Conservation (phyloP, 1,284 basidiomycete genomes). For the Ceratobasidium sp. region DNA sequence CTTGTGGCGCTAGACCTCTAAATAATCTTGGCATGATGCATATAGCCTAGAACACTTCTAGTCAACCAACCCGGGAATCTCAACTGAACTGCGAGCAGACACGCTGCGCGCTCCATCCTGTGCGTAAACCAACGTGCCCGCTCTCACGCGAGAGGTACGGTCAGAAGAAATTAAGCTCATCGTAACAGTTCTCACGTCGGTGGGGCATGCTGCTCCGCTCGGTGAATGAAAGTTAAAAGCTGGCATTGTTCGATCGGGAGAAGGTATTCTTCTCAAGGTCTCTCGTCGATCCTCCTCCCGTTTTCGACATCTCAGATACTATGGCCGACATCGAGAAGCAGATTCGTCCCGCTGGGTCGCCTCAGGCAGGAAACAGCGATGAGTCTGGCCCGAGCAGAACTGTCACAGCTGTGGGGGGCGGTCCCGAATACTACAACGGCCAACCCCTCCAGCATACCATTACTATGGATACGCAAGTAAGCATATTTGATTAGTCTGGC, state of each 20-base stretch:
- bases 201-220: not conserved
- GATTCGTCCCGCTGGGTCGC: not conserved
- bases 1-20: not conserved
- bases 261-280: conserved; percentile 11
- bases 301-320: not conserved
- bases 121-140: not conserved
- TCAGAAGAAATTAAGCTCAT: not conserved
- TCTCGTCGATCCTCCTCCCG: not conserved
- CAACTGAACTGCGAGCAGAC: conserved; percentile 13
- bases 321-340: conserved; percentile 37
- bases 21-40: conserved; percentile 4
- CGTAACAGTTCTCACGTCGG: conserved; percentile 1
- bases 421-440: conserved; percentile 9
- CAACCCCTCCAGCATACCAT: not conserved
- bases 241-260: not conserved
- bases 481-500: not conserved
- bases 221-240: not conserved
- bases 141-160: conserved; percentile 15
- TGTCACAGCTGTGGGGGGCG: too few relatives aligned
- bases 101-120: conserved; percentile 1
- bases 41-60: conserved; percentile 4
- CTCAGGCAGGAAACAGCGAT: not conserved
- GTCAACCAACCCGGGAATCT: conserved; percentile 7
- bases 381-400: conserved; percentile 8
- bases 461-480: conserved; percentile 22